phyloP scores from a whole-genome alignment of 2,329 filamentous ascomycete genomes.

The Colletotrichum sp. region DNA sequence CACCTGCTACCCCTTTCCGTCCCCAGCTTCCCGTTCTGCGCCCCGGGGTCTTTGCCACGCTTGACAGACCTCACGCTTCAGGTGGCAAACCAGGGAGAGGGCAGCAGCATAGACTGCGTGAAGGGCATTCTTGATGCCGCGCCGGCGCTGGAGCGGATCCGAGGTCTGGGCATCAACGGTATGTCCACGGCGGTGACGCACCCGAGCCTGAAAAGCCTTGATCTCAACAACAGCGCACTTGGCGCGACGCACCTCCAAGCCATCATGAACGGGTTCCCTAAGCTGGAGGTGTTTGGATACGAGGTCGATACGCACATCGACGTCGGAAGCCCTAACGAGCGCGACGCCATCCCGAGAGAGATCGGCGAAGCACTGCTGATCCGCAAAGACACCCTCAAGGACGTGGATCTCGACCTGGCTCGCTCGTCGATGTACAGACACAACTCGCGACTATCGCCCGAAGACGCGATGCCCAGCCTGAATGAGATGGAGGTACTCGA shows the following conservation, averaged over 20 bases:
- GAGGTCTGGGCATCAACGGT: not conserved
- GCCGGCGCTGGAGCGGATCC: not conserved
- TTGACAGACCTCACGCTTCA: not conserved
- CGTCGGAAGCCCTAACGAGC: not conserved
- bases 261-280: not conserved
- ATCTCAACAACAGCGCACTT: not conserved
- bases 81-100: not conserved
- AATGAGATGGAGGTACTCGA: not conserved
- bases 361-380: not conserved
- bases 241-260: not conserved
- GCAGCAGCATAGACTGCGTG: not conserved
- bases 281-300: not conserved
- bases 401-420: not conserved
- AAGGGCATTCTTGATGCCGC: not conserved
- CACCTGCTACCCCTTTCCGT: not conserved
- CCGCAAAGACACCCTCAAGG: not conserved
- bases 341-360: not conserved
- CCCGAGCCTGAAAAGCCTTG: not conserved
- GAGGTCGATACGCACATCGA: not conserved
- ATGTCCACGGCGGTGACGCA: not conserved
- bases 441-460: too few relatives aligned
- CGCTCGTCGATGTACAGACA: not conserved
- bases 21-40: not conserved
- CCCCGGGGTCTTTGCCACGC: not conserved
- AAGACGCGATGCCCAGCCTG: not conserved